These are phyloP conservation scores for Saprolegnia diclina DNA, from an alignment of 352 stramenopile genomes.

Conservation along the genomic window DNA sequence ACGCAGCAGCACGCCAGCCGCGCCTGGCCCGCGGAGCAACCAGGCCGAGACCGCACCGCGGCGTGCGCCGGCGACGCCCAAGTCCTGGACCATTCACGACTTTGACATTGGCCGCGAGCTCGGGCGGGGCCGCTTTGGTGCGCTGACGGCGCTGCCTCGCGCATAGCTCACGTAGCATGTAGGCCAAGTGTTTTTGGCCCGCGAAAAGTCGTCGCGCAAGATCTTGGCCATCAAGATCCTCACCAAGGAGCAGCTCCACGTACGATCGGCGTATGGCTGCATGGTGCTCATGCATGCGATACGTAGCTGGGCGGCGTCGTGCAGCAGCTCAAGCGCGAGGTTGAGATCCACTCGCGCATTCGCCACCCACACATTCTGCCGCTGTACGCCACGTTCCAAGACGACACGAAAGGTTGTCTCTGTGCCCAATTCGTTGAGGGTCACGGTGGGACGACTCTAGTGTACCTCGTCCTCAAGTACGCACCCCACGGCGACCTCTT, in stretches of 20 bases:
- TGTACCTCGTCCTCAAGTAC: slow-evolving; percentile 87
- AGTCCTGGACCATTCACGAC: slow-evolving; percentile 77
- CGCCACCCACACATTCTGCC: slow-evolving; percentile 82
- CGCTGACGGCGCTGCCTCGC: not conserved
- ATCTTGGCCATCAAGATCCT: slow-evolving; percentile 87
- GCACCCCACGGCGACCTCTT: slow-evolving; percentile 79
- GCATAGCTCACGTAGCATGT: not conserved
- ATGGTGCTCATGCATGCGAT: not conserved
- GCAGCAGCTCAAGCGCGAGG: slow-evolving; percentile 83
- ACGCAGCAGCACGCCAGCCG: not conserved
- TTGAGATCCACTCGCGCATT: slow-evolving; percentile 89
- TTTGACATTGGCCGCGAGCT: slow-evolving; percentile 83
- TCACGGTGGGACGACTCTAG: slow-evolving; percentile 13
- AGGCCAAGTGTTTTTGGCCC: slow-evolving; percentile 80
- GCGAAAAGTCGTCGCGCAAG: slow-evolving; percentile 73
- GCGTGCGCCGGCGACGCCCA: slow-evolving; percentile 28
- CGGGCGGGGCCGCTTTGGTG: slow-evolving; percentile 81
- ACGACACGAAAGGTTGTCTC: slow-evolving; percentile 40
- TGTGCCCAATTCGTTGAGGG: not conserved
- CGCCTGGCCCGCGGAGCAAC: not conserved
- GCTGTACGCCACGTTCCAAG: slow-evolving; percentile 81
- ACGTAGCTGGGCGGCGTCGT: slow-evolving; percentile 39
- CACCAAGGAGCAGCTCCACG: slow-evolving; percentile 72
- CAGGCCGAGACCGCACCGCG: not conserved
- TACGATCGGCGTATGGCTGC: not conserved